Conservation (phyloP, 2,329 filamentous ascomycete species). For the Hypoxylon sp. region DNA sequence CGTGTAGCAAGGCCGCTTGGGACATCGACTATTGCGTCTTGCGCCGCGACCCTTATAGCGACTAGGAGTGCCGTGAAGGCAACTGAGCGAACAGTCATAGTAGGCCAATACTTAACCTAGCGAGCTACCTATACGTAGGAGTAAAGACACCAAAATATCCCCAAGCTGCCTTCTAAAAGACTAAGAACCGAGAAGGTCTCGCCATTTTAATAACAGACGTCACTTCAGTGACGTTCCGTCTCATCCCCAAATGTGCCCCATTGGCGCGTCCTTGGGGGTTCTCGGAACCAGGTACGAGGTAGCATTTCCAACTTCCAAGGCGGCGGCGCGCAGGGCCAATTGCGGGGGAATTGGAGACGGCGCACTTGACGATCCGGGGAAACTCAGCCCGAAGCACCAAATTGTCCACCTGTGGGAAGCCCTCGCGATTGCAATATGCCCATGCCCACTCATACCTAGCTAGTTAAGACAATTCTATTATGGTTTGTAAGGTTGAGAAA, state of each 20-base stretch:
- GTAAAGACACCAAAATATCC: neutral
- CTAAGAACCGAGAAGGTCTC: neutral
- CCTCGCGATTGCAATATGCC: slow-evolving; percentile 1
- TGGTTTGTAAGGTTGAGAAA: neutral
- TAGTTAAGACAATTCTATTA: slow-evolving; percentile 6
- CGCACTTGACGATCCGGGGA: slow-evolving; percentile 39
- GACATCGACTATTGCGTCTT: slow-evolving; percentile 47
- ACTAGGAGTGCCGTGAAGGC: slow-evolving; percentile 32
- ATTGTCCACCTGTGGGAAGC: slow-evolving; percentile 41
- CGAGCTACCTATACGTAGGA: neutral
- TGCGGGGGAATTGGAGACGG: slow-evolving; percentile 42
- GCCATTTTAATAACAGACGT: slow-evolving; percentile 28
- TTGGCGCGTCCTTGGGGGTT: neutral
- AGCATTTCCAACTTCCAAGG: slow-evolving; percentile 36
- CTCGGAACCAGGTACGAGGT: slow-evolving; percentile 38
- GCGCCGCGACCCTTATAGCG: slow-evolving; percentile 32
- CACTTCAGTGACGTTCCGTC: slow-evolving; percentile 16
- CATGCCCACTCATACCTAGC: no score
- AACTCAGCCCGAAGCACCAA: slow-evolving; percentile 34
- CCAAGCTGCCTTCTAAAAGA: neutral
- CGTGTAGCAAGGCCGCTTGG: slow-evolving; percentile 50
- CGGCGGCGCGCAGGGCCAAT: slow-evolving; percentile 6
- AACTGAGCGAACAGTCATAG: slow-evolving; percentile 35
- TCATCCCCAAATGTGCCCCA: slow-evolving; percentile 21
- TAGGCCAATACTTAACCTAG: neutral